phyloP scores from a whole-genome alignment of 257 asterid species.

The Solanum etuberosum region DNA sequence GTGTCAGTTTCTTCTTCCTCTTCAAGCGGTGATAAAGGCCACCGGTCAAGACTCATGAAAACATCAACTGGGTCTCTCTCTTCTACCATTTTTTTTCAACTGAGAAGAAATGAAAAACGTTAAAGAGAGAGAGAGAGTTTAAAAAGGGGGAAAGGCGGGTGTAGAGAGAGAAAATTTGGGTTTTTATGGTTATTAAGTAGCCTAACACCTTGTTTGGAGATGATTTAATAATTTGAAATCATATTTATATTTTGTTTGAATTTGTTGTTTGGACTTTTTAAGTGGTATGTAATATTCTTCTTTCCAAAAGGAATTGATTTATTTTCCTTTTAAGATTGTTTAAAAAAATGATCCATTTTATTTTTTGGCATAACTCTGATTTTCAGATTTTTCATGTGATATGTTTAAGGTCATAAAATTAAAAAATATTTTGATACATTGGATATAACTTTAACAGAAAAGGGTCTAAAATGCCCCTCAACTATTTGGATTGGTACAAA shows the following conservation, averaged over 20 bases:
- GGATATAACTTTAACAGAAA: no score
- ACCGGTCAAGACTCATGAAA: constrained; percentile 24
- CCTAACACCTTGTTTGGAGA: neutral
- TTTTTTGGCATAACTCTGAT: neutral
- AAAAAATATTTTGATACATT: no score
- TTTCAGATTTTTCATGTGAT: neutral
- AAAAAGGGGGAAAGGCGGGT: neutral
- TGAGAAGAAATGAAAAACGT: neutral
- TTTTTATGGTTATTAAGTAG: neutral
- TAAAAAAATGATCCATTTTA: neutral
- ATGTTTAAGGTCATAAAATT: neutral
- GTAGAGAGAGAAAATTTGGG: neutral
- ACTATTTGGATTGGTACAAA: no score
- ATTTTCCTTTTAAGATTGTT: neutral
- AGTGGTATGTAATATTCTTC: neutral
- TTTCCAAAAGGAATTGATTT: neutral
- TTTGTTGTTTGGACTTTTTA: neutral
- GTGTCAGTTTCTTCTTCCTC: neutral
- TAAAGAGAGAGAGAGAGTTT: neutral
- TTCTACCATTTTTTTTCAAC: constrained; percentile 11
- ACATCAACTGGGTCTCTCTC: constrained; percentile 32
- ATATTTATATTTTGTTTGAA: neutral
- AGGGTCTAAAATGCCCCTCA: no score
- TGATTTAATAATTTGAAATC: neutral
- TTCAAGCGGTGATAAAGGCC: constrained; percentile 22